These are phyloP conservation scores for Aspergillus niger DNA, from an alignment of 2,329 filamentous ascomycete species.

Conservation along the genomic window DNA sequence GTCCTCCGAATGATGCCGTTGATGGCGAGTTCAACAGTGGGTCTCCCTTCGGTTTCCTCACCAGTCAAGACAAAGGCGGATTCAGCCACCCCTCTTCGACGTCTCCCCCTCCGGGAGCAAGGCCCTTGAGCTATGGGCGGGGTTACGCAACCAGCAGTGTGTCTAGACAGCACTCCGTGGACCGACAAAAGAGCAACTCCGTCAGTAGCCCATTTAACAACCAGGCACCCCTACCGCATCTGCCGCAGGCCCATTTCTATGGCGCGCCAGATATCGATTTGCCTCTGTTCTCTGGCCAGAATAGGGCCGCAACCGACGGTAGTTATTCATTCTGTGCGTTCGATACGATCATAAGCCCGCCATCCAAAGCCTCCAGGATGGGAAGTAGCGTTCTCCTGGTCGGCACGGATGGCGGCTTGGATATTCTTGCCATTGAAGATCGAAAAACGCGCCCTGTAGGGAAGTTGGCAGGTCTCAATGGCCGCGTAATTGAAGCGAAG, in stretches of 20 bases:
- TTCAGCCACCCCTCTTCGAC: constrained; percentile 48
- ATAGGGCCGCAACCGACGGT: constrained; percentile 41
- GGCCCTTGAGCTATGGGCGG: constrained; percentile 47
- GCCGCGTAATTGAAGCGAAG: constrained; percentile 79
- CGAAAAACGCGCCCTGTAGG: constrained; percentile 70
- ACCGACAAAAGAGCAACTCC: constrained; percentile 43
- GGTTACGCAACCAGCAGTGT: constrained; percentile 39
- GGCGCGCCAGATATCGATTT: constrained; percentile 72
- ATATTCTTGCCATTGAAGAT: constrained; percentile 72
- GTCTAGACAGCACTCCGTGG: constrained; percentile 40
- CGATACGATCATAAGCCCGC: constrained; percentile 63
- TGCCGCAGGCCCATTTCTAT: constrained; percentile 77
- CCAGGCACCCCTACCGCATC: constrained; percentile 65
- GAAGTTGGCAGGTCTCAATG: constrained; percentile 73
- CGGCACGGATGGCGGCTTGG: constrained; percentile 77
- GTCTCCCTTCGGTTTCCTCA: constrained; percentile 45
- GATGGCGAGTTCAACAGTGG: constrained; percentile 38
- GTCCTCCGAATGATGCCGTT: constrained; percentile 43
- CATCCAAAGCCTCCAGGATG: constrained; percentile 43
- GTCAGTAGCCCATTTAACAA: constrained; percentile 39
- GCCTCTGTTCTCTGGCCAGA: constrained; percentile 36
- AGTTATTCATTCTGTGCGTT: constrained; percentile 79
- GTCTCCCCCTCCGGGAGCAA: constrained; percentile 45
- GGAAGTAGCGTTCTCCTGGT: constrained; percentile 69
- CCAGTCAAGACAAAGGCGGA: constrained; percentile 39